Conservation (phyloP, 306 rosid genomes). For the Oxytropis ochrocephala region DNA sequence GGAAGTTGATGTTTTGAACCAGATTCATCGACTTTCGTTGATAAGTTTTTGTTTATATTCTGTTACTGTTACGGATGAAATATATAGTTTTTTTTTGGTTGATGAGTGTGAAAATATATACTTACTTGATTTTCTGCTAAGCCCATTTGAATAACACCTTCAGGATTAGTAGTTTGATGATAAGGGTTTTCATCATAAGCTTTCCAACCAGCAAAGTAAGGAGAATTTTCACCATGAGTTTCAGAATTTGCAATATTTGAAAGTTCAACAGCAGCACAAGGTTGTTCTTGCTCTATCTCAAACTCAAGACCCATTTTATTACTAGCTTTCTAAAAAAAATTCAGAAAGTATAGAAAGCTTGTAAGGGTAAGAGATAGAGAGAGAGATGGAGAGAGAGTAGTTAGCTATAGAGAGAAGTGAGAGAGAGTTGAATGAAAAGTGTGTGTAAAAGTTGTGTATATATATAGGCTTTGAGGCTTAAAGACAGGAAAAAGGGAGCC, state of each 20-base stretch:
- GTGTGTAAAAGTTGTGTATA: conserved; percentile 22
- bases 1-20: no score
- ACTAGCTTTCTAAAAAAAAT: background rate
- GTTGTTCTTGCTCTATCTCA: conserved; percentile 32
- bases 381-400: background rate
- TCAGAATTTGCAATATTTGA: conserved; percentile 68
- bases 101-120: background rate
- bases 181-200: conserved; percentile 85
- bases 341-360: conserved; percentile 10
- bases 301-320: conserved; percentile 52
- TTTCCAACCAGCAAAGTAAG: conserved; percentile 97
- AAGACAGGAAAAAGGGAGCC: background rate
- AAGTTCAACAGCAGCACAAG: conserved; percentile 34
- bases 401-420: background rate
- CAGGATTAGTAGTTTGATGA: conserved; percentile 50
- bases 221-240: conserved; percentile 92
- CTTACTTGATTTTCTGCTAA: conserved; percentile 94
- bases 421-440: conserved; percentile 41
- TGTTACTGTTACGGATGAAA: no score
- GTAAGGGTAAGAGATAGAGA: conserved; percentile 15
- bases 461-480: conserved; percentile 34
- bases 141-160: conserved; percentile 91
- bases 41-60: no score
- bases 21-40: no score
- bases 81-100: no score